A percentile compares a stretch with the other conserved stretches of the same genome.
Conservation (phyloP, 2,329 filamentous ascomycete genomes). For the Microcyclospora tardicrescens region DNA sequence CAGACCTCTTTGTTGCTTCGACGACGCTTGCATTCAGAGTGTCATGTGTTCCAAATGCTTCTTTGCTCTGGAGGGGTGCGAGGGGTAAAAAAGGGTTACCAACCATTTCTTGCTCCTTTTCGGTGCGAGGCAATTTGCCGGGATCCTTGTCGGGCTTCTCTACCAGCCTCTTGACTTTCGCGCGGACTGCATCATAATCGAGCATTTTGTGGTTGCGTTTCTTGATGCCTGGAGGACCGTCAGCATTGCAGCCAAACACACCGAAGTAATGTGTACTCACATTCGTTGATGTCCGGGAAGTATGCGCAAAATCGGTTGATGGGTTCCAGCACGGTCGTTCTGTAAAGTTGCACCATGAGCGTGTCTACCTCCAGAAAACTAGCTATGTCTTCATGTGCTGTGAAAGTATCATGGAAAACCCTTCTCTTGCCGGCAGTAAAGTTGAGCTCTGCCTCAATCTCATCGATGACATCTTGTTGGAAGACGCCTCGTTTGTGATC, state of each 20-base stretch:
- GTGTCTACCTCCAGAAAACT: constrained; percentile 5
- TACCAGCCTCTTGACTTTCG: constrained; percentile 90
- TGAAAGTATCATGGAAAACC: background rate
- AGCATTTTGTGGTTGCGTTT: constrained; percentile 97
- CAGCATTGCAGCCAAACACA: background rate
- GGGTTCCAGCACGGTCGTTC: constrained; percentile 85
- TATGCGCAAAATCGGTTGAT: constrained; percentile 95
- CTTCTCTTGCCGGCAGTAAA: constrained; percentile 12
- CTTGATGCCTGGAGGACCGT: constrained; percentile 56
- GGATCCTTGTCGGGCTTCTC: constrained; percentile 99
- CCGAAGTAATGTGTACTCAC: constrained; percentile 34
- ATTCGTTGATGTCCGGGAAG: constrained; percentile 98
- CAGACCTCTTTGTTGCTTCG: too few relatives aligned
- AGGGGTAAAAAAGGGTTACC: constrained; percentile 10
- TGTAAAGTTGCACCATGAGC: constrained; percentile 27
- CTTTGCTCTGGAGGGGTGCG: constrained; percentile 9
- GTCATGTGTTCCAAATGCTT: background rate
- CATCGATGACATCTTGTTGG: constrained; percentile 6
- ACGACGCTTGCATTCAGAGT: background rate
- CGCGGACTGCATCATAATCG: constrained; percentile 91
- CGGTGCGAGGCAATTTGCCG: constrained; percentile 85
- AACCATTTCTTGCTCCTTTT: constrained; percentile 85
- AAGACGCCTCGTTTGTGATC: background rate
- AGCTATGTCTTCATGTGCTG: constrained; percentile 1
- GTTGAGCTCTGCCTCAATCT: constrained; percentile 19